Conservation (phyloP, 495 filamentous ascomycete genomes). For the Daldinia vernicosa region DNA sequence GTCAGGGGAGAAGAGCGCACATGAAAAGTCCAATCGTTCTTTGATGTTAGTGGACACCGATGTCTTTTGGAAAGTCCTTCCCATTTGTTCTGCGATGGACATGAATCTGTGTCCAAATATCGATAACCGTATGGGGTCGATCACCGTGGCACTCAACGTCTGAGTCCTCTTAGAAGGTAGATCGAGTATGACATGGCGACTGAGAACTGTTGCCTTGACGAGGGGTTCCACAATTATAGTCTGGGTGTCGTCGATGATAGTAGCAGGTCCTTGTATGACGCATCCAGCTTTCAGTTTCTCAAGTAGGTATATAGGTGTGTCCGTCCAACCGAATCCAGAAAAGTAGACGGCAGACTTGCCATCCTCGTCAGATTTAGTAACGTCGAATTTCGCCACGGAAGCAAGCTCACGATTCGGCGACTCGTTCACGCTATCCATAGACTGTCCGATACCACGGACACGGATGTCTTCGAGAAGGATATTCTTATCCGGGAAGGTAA, state of each 20-base stretch:
- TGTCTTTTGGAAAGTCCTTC: slow-evolving; percentile 82
- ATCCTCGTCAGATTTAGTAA: slow-evolving; percentile 55
- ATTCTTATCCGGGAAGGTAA: slow-evolving; percentile 75
- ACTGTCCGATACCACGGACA: slow-evolving; percentile 78
- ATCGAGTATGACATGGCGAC: slow-evolving; percentile 68
- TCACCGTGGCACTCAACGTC: slow-evolving; percentile 38
- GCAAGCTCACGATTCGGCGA: slow-evolving; percentile 28
- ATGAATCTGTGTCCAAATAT: slow-evolving; percentile 60
- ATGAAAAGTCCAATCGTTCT: slow-evolving; percentile 92
- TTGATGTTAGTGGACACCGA: slow-evolving; percentile 95
- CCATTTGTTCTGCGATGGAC: slow-evolving; percentile 91
- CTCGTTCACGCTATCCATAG: slow-evolving; percentile 57
- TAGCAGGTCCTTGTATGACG: slow-evolving; percentile 72
- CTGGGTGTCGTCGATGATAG: slow-evolving; percentile 83
- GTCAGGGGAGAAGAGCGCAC: slow-evolving; percentile 86
- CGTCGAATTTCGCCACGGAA: neutral
- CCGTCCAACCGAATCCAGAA: slow-evolving; percentile 71
- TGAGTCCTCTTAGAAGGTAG: slow-evolving; percentile 66
- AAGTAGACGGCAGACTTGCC: slow-evolving; percentile 62
- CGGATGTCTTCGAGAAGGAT: slow-evolving; percentile 75
- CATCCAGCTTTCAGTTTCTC: slow-evolving; percentile 57
- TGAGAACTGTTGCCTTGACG: slow-evolving; percentile 65
- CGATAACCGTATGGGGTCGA: slow-evolving; percentile 13
- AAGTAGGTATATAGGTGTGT: slow-evolving; percentile 72
- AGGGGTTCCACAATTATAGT: slow-evolving; percentile 81